Percentiles rank a stretch among this genome's conserved stretches.
These are phyloP conservation scores for Coniochaeta hoffmannii DNA, from an alignment of 2,329 filamentous ascomycete species.

Conservation along the genomic window DNA sequence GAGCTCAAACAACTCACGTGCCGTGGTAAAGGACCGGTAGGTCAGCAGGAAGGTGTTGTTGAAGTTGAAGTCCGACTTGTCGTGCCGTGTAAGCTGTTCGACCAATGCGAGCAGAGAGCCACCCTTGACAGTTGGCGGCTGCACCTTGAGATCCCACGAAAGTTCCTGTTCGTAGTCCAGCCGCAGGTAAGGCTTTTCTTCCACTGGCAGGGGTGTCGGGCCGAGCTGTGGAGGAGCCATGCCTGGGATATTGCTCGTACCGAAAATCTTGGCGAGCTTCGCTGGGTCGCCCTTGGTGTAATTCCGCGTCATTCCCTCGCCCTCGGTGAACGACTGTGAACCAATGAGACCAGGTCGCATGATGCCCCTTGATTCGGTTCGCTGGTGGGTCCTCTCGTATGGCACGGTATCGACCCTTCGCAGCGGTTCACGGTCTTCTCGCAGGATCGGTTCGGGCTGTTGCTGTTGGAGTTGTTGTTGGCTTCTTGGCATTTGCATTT, in stretches of 20 bases:
- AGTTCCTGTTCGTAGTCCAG: constrained; percentile 87
- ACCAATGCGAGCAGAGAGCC: constrained; percentile 84
- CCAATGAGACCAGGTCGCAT: constrained; percentile 40
- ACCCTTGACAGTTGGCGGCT: constrained; percentile 71
- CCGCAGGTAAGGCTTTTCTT: constrained; percentile 77
- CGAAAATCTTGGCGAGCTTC: constrained; percentile 60
- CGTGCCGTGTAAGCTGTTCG: constrained; percentile 90
- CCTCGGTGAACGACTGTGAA: constrained; percentile 60
- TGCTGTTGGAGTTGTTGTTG: constrained; percentile 13
- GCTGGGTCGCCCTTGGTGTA: constrained; percentile 54
- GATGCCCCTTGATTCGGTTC: constrained; percentile 48
- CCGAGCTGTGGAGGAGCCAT: constrained; percentile 37
- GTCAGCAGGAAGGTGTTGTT: constrained; percentile 98
- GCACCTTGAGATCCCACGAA: constrained; percentile 78
- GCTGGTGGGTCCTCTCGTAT: constrained; percentile 46
- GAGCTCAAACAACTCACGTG: constrained; percentile 85
- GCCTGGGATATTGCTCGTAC: constrained; percentile 17
- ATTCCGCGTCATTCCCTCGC: constrained; percentile 38
- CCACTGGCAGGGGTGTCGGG: constrained; percentile 28
- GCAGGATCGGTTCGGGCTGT: not conserved
- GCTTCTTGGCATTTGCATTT: constrained; percentile 2
- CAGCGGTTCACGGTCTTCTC: constrained; percentile 35
- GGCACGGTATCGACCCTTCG: constrained; percentile 52
- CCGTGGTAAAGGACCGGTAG: constrained; percentile 89
- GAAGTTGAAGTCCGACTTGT: constrained; percentile 90